Base-by-base conservation (phyloP, 2,329 filamentous ascomycete genomes). In the Ascocoryne sarcoides region DNA sequence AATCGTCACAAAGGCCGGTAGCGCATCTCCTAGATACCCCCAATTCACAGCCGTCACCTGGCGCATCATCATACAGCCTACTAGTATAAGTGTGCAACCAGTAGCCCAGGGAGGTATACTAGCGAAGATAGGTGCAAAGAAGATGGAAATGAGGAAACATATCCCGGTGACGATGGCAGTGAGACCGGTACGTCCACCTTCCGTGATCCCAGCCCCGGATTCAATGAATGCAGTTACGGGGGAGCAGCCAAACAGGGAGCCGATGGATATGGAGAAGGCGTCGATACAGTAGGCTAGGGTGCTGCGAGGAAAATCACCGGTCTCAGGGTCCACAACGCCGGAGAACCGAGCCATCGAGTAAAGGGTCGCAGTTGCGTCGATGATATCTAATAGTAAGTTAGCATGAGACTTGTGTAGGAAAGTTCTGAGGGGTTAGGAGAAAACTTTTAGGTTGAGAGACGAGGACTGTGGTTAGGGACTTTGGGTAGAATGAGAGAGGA, bases 271-370 rank as follows among this genome's bases (percentile, higher is more conserved):
- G 45, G 78, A 79, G 10, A 79, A 61, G 1, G 82, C 82, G 49
- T 88, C 82, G 3, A 75, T 76, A 51, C 74, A 82, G 60, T 86
- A 88, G 1, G 88, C 88, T 21, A 90, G 65, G 1, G 87, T 86
- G 2, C 84, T 89, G 30, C 86, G 80, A 38, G 89, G 85, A 47
- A 95, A 95, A 58, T 93, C 86, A n/a, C 80, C 77, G 2, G 82
- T 76, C 33, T 74, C 69, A 50, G 71, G 62, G 55, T 80, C 70
- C 50, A 83, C 75, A 32, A 74, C 72, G 19, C 77, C 76, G 46
- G 75, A 79, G 63, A 86, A 86, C 16, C 80, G 78, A 1, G 82
- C 83, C 82, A 88, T 87, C n/a, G 81, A 83, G 63, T 86, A 87
- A 28, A 87, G 65, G 0, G 82, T 87, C 31, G 82, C 83, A 0